These are phyloP conservation scores for Hortaea werneckii DNA, from an alignment of 2,329 filamentous ascomycete species.

Conservation along the genomic window DNA sequence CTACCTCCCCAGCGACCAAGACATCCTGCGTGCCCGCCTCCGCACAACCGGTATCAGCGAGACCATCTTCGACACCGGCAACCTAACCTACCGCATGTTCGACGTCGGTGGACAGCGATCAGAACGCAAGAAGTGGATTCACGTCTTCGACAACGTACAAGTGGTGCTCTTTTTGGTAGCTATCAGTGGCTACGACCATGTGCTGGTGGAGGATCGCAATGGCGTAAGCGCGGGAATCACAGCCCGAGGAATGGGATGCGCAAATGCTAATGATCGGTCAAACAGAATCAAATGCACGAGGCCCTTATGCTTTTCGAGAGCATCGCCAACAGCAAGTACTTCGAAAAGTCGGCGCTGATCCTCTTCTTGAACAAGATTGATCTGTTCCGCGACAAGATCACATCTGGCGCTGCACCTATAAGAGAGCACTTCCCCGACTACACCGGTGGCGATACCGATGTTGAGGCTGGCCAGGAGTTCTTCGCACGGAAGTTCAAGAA, in stretches of 20 bases:
- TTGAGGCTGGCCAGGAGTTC: slow-evolving; percentile 40
- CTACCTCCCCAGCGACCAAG: slow-evolving; percentile 87
- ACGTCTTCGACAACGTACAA: slow-evolving; percentile 91
- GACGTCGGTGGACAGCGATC: slow-evolving; percentile 87
- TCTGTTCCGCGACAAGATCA: slow-evolving; percentile 41
- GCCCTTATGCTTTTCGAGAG: slow-evolving; percentile 44
- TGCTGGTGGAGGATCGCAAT: slow-evolving; percentile 90
- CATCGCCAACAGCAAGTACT: slow-evolving; percentile 44
- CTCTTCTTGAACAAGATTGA: slow-evolving; percentile 47
- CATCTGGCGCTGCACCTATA: slow-evolving; percentile 37
- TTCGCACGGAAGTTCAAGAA: slow-evolving; percentile 43
- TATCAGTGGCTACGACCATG: slow-evolving; percentile 94
- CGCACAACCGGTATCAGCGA: slow-evolving; percentile 94
- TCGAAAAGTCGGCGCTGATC: slow-evolving; percentile 41
- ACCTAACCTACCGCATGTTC: slow-evolving; percentile 94
- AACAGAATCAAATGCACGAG: slow-evolving; percentile 46
- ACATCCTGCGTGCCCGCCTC: slow-evolving; percentile 80
- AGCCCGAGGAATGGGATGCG: background rate
- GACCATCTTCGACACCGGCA: slow-evolving; percentile 82
- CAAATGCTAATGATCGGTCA: background rate
- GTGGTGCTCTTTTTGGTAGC: slow-evolving; percentile 88
- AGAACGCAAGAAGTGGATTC: slow-evolving; percentile 95
- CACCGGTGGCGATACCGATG: slow-evolving; percentile 33
- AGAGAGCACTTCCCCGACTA: slow-evolving; percentile 42
- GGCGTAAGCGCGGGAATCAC: slow-evolving; percentile 52